These are phyloP conservation scores for Candida multigemmis DNA, from an alignment of 805 yeast species.

Conservation along the genomic window DNA sequence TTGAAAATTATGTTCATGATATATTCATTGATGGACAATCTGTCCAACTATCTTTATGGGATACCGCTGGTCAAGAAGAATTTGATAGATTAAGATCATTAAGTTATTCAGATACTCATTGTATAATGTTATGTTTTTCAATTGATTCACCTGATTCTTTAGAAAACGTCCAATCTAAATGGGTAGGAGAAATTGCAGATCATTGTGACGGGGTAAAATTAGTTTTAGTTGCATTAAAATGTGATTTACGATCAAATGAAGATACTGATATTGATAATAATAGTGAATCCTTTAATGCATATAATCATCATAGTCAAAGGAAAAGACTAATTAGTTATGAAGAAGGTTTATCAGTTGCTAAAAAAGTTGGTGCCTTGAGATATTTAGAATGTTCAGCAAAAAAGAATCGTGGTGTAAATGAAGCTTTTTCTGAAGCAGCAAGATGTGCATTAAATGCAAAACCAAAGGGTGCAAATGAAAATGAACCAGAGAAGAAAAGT, in stretches of 20 bases:
- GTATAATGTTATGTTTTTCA: slow-evolving; percentile 92
- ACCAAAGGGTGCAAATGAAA: slow-evolving; percentile 62
- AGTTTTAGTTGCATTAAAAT: slow-evolving; percentile 88
- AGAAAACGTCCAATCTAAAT: slow-evolving; percentile 88
- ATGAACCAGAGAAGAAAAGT: slow-evolving; percentile 30
- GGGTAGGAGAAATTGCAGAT: slow-evolving; percentile 96
- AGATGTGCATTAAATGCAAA: slow-evolving; percentile 89
- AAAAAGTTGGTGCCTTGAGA: slow-evolving; percentile 85
- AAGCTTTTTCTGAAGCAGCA: slow-evolving; percentile 97
- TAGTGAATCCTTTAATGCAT: slow-evolving; percentile 18
- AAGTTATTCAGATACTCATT: slow-evolving; percentile 91
- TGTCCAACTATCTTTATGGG: slow-evolving; percentile 91
- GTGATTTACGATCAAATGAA: slow-evolving; percentile 76
- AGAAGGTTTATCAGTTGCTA: slow-evolving; percentile 90
- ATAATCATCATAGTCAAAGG: slow-evolving; percentile 17
- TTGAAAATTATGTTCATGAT: slow-evolving; percentile 95
- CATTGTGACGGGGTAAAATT: slow-evolving; percentile 95
- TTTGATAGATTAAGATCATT: slow-evolving; percentile 89
- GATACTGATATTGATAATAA: slow-evolving; percentile 29
- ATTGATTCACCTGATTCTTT: slow-evolving; percentile 91
- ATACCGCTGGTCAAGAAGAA: slow-evolving; percentile 98
- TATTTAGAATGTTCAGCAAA: slow-evolving; percentile 96
- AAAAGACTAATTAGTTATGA: slow-evolving; percentile 72
- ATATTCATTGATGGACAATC: slow-evolving; percentile 92
- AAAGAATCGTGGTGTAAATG: slow-evolving; percentile 95